phyloP scores from a whole-genome alignment of 306 rosid genomes.

The Sicyos edulis region DNA sequence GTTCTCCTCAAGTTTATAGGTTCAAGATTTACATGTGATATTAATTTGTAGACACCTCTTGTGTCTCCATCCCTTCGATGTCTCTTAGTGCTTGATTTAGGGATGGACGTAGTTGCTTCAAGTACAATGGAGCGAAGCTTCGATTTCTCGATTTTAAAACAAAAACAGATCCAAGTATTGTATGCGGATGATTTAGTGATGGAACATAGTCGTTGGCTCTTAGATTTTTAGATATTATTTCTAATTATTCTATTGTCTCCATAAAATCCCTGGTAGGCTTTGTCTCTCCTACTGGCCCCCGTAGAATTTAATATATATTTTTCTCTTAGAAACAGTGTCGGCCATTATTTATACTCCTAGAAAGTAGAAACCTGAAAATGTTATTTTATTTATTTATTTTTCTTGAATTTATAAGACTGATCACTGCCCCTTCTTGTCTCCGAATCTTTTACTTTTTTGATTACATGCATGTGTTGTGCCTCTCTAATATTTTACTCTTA shows the following conservation, averaged over 20 bases:
- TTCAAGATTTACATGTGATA: too few relatives aligned
- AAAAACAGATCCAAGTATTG: too few relatives aligned
- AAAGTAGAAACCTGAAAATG: constrained; percentile 16
- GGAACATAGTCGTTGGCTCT: neutral
- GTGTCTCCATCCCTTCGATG: too few relatives aligned
- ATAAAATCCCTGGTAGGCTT: neutral
- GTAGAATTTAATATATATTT: neutral
- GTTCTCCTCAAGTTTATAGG: too few relatives aligned
- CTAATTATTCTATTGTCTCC: neutral
- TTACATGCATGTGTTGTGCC: neutral
- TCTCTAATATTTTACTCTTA: constrained; percentile 7
- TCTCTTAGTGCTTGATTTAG: too few relatives aligned
- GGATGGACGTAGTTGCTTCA: too few relatives aligned
- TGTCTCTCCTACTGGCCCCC: constrained; percentile 35
- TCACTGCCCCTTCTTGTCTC: constrained; percentile 27
- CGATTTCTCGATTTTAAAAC: too few relatives aligned
- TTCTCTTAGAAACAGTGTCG: constrained; percentile 33
- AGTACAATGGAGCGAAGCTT: too few relatives aligned
- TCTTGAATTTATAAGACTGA: constrained; percentile 11
- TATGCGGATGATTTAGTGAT: neutral
- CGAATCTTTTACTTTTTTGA: constrained; percentile 15
- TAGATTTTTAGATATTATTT: neutral
- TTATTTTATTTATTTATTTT: neutral
- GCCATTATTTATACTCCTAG: constrained; percentile 34
- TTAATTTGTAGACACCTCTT: neutral